Percentiles rank a stretch among this genome's conserved stretches.
Conservation (phyloP, 768 basidiomycete species). For the Mrakia hoshinonis region DNA sequence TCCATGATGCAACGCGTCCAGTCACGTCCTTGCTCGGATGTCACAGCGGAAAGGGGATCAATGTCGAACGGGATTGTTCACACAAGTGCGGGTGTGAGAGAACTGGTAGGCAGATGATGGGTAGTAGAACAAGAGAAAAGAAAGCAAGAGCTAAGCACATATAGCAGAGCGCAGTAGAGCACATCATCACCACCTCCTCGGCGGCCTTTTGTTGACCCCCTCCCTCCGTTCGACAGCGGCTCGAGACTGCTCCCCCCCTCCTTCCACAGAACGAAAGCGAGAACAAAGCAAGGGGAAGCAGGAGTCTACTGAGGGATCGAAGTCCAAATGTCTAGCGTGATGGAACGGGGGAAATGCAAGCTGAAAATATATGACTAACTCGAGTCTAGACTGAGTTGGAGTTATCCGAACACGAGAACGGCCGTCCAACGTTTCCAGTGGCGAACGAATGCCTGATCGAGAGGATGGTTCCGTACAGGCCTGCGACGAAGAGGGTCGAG, state of each 20-base stretch:
- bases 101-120: no score
- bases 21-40: no score
- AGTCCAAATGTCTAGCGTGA: background rate
- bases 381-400: constrained; percentile 6
- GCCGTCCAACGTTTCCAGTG: background rate
- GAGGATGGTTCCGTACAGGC: constrained; percentile 19
- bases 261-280: no score
- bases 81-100: no score
- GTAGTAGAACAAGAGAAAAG: background rate
- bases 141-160: background rate
- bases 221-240: no score
- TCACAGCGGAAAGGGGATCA: no score
- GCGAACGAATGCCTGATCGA: constrained; percentile 27
- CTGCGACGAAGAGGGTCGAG: background rate
- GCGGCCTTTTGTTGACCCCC: no score
- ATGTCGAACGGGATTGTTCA: no score
- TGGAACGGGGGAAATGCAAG: background rate
- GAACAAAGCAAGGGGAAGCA: background rate
- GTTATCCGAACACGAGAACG: constrained; percentile 33
- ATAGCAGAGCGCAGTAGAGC: background rate
- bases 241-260: no score
- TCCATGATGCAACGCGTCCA: no score
- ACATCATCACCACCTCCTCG: background rate
- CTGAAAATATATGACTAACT: no score
- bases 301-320: background rate